These are phyloP conservation scores for Myriosclerotinia curreyana DNA, from an alignment of 2,329 filamentous ascomycete genomes.

Conservation along the genomic window DNA sequence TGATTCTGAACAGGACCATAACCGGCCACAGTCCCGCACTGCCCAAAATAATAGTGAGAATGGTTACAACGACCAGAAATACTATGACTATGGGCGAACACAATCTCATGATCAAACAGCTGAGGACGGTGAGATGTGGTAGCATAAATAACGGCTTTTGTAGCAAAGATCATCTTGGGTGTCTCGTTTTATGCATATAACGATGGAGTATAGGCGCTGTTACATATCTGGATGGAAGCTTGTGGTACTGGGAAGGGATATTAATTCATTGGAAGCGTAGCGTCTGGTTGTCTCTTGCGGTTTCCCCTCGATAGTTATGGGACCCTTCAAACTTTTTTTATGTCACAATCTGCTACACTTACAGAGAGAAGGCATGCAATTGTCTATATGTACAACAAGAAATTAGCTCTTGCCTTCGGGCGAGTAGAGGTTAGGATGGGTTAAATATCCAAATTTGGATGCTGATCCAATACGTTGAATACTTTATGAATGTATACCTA, in stretches of 20 bases:
- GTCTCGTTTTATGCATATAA: conserved; percentile 37
- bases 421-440: conserved; percentile 31
- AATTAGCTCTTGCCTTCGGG: conserved; percentile 30
- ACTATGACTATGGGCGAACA: conserved; percentile 33
- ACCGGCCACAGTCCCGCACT: conserved; percentile 39
- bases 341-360: conserved; percentile 29
- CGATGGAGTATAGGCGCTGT: conserved; percentile 38
- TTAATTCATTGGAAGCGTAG: conserved; percentile 38
- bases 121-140: conserved; percentile 40
- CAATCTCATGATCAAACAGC: conserved; percentile 30
- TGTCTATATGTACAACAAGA: conserved; percentile 38
- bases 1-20: conserved; percentile 31
- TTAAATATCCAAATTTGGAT: conserved; percentile 21
- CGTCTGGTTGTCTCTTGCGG: conserved; percentile 32
- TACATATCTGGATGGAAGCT: conserved; percentile 27
- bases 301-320: conserved; percentile 3
- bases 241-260: conserved; percentile 26
- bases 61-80: conserved; percentile 37
- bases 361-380: conserved; percentile 23
- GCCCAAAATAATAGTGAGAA: conserved; percentile 37
- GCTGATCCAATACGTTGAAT: conserved; percentile 20
- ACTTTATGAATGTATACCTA: conserved; percentile 9
- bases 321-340: conserved; percentile 24
- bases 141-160: conserved; percentile 20
- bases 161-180: conserved; percentile 9